A percentile compares a stretch with the other conserved stretches of the same genome.
phyloP scores from a whole-genome alignment of 441 rosid genomes.

The Populus hybrid region DNA sequence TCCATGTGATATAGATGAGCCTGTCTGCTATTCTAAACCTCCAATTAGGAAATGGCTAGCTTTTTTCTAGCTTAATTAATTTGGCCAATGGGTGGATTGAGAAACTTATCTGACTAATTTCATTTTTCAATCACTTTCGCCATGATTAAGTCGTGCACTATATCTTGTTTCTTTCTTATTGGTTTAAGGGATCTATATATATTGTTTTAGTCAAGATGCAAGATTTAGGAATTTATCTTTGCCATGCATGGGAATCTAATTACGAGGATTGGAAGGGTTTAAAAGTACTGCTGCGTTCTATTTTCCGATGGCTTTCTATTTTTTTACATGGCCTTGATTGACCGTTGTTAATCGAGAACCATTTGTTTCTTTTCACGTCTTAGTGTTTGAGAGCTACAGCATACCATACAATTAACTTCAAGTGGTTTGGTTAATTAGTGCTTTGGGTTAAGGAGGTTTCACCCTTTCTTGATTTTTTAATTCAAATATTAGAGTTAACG shows the following conservation, averaged over 20 bases:
- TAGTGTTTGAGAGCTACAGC: not conserved
- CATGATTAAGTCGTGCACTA: not conserved
- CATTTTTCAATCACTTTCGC: not conserved
- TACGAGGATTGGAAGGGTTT: too few relatives aligned
- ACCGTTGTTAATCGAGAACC: not conserved
- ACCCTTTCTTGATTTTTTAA: too few relatives aligned
- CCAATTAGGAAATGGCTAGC: not conserved
- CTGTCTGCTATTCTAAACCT: too few relatives aligned
- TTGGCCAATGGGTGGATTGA: not conserved
- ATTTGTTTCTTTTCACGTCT: not conserved
- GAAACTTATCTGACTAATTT: not conserved
- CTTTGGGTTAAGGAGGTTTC: too few relatives aligned
- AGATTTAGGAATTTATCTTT: not conserved
- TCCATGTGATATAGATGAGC: not conserved
- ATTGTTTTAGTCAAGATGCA: not conserved
- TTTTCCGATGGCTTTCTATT: not conserved
- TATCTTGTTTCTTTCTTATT: not conserved
- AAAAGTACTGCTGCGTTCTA: not conserved
- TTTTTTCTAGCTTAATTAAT: not conserved
- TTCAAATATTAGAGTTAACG: too few relatives aligned
- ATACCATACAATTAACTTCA: not conserved
- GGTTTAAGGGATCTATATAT: not conserved
- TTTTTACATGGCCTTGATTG: not conserved
- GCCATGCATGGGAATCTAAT: not conserved
- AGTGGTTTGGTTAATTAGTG: too few relatives aligned